phyloP scores from a whole-genome alignment of 2,329 filamentous ascomycete genomes.

The Penicillium polonicum region DNA sequence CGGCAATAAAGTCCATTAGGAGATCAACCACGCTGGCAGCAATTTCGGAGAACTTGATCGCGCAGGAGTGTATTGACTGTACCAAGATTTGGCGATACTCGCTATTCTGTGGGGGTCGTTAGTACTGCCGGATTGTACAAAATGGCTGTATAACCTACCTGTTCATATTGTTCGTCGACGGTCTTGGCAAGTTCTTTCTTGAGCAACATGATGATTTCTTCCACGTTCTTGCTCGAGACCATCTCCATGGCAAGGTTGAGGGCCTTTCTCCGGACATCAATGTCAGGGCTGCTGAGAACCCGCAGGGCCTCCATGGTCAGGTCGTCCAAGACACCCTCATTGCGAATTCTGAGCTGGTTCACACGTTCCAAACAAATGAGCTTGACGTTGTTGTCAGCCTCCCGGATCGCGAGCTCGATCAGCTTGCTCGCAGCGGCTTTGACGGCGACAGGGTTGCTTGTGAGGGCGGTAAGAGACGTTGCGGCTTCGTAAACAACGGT shows the following conservation, averaged over 20 bases:
- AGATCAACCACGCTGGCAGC: constrained; percentile 94
- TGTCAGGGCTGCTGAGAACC: constrained; percentile 90
- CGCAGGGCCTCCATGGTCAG: constrained; percentile 95
- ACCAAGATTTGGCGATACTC: constrained; percentile 95
- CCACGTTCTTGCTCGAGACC: constrained; percentile 98
- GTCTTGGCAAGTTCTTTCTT: constrained; percentile 99
- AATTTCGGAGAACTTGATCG: constrained; percentile 98
- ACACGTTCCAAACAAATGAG: constrained; percentile 95
- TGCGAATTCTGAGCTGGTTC: constrained; percentile 79
- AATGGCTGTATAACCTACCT: constrained; percentile 47
- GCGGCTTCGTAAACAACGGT: constrained; percentile 98
- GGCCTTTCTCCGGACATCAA: constrained; percentile 92
- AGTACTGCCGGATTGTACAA: constrained; percentile 12
- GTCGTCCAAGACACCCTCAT: constrained; percentile 89
- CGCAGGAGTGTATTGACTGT: constrained; percentile 95
- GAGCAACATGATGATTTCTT: constrained; percentile 90
- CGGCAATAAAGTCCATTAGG: constrained; percentile 97
- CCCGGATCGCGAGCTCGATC: constrained; percentile 95
- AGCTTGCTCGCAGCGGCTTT: constrained; percentile 96
- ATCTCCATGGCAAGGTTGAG: constrained; percentile 89
- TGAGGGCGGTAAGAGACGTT: constrained; percentile 88
- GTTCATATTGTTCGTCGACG: constrained; percentile 97
- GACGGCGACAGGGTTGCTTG: constrained; percentile 93
- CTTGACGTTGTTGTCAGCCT: constrained; percentile 98
- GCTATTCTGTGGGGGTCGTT: constrained; percentile 58